Percentiles rank a stretch among this genome's conserved stretches.
Evolutionary conservation across 192 early-diverging fungal species (phyloP).

Genomic region (Glomus cerebriforme): DNA sequence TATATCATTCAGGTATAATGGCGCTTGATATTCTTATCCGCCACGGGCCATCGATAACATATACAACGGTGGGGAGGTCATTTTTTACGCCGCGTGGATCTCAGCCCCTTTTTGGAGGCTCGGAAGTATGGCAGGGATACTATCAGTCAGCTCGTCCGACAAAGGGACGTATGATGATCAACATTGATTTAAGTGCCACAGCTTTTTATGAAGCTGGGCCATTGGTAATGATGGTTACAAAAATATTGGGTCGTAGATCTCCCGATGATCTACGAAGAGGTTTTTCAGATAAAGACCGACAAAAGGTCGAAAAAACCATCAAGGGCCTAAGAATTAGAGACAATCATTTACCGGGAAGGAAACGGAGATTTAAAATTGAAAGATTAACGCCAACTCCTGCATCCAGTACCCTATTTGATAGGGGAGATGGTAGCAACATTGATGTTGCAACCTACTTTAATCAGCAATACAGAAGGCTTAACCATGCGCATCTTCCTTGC

Average conservation of each 20-base stretch:
- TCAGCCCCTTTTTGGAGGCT: constrained; percentile 59
- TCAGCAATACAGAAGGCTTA: constrained; percentile 67
- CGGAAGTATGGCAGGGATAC: constrained; percentile 91
- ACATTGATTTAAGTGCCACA: constrained; percentile 69
- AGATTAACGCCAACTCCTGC: constrained; percentile 69
- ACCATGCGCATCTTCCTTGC: constrained; percentile 80
- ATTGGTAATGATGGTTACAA: constrained; percentile 66
- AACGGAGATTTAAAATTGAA: constrained; percentile 69
- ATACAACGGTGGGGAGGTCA: constrained; percentile 80
- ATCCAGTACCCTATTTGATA: constrained; percentile 68
- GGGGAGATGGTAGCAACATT: constrained; percentile 48
- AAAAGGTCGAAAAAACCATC: constrained; percentile 51
- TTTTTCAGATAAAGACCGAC: constrained; percentile 42
- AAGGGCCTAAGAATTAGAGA: constrained; percentile 57
- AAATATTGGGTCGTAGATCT: constrained; percentile 59
- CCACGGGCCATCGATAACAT: constrained; percentile 69
- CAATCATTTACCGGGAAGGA: constrained; percentile 60
- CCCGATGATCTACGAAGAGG: constrained; percentile 49
- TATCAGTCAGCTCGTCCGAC: constrained; percentile 77
- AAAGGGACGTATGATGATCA: constrained; percentile 60
- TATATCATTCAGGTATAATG: constrained; percentile 46
- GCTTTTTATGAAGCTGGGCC: constrained; percentile 66
- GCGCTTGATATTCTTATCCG: constrained; percentile 81
- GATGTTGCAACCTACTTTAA: constrained; percentile 78
- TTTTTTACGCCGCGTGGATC: constrained; percentile 79